Evolutionary conservation across 352 stramenopile species (phyloP), one percentile per base, ranked within the genome.

Genomic region (Pythium pectinolyticum): DNA sequence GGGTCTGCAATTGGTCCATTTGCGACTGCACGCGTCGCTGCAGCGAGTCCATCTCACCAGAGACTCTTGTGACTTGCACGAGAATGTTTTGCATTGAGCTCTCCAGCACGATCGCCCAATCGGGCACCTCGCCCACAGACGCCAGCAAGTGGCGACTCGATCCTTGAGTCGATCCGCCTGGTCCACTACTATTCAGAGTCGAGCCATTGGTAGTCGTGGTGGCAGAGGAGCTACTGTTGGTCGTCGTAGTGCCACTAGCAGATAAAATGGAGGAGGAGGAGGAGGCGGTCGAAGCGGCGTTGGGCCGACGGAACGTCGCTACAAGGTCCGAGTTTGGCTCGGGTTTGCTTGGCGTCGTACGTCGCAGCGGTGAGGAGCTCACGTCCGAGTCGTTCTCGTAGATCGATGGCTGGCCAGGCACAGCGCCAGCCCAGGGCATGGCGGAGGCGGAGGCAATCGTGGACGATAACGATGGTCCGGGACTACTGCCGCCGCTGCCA

Each of bases 41-140:
- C 48, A 90, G 67, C 25, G 57, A 43, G 31, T 90, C 76, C 24
- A 90, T 73, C 30, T 90, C 82, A 34, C 62, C 67, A 2, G 77
- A 86, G 2, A 90, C 82, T 3, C 62, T 70, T 14, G 63, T 56
- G 11, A 90, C 79, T 28, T 90, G 79, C 22, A 61, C 51, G 17
- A 90, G 55, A 40, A 90, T 80, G 27, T 46, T 72, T 41, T 88
- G 76, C 49, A 90, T 74, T 24, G 75, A 82, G 22, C 62, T 55
- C 35, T 89, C 74, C 40, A 90, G 70, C 19, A 72, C 34, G 24
- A 82, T 48, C 8, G 78, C 79, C 79, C 79, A 90, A 28, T 81
- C 70, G 14, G 76, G 79, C 5, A 67, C 54, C 9, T 72, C 67
- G 32, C 43, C 35, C 25, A 55, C 34, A 12, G 51, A 31, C 20